Evolutionary conservation across 768 basidiomycete genomes (phyloP), one percentile per base, ranked within the genome.

Genomic region (Artomyces pyxidatus): DNA sequence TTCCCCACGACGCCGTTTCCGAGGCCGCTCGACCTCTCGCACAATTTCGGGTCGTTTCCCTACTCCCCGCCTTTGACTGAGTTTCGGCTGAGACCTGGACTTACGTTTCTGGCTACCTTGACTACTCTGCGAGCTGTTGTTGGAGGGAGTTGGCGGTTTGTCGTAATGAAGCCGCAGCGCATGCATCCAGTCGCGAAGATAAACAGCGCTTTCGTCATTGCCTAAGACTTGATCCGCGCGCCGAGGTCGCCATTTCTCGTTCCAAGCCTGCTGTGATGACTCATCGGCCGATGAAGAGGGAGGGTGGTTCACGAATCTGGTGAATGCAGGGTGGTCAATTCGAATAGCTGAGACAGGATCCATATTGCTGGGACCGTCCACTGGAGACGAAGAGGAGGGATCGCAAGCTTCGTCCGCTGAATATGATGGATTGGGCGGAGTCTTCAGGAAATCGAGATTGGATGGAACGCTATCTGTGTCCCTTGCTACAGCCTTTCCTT

Each of bases 121-220:
- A n/a, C 41, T 51, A 7, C 56, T 12, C 42, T 44, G 37, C 28
- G 55, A 25, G 38, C 35, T 30, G 22, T 42, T 46, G 26, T 37
- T 22, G 29, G 52, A 48, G 45, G 48, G 47, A 50, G 45, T 29
- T 19, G 49, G 44, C 26, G 27, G 35, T n/a, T 53, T 54, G 38
- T 70, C 66, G 17, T 75, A 63, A n/a, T 77, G 75, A 21, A 91
- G 58, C 53, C 79, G 77, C 11, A 88, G 73, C n/a, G 85, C 80
- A 22, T 65, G 65, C 42, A 94, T 71, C 91, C 91, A 94, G 44
- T 85, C 78, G 32, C 85, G 77, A 47, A 94, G 69, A 63, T 83
- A 88, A 23, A 71, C 57, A 1, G 90, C 84, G 42, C 78, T 76
- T 8, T 65, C 61, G 61, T 88, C 81, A 59, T 92, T 93, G 6